A percentile compares a stretch with the other conserved stretches of the same genome.
These are phyloP conservation scores for Penicillium sp. DNA, from an alignment of 2,329 filamentous ascomycete species.

Conservation along the genomic window DNA sequence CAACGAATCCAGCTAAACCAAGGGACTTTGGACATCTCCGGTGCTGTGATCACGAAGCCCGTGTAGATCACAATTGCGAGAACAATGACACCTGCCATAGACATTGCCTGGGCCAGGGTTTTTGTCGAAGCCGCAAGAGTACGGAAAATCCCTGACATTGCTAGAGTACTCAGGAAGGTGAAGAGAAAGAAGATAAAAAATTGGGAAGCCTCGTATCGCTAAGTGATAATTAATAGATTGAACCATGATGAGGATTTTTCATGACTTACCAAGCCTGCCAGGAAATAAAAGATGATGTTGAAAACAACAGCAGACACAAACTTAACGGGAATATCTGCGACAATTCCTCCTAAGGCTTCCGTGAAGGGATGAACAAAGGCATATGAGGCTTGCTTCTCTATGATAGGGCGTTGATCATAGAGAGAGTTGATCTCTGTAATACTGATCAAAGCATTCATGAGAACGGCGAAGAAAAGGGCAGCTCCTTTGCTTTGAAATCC, in stretches of 20 bases:
- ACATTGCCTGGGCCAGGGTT: constrained; percentile 67
- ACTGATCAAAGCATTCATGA: constrained; percentile 65
- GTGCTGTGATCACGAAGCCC: constrained; percentile 65
- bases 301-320: constrained; percentile 73
- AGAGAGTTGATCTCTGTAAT: constrained; percentile 80
- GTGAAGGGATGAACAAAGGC: constrained; percentile 88
- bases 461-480: constrained; percentile 81
- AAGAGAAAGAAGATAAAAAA: constrained; percentile 71
- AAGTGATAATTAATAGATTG: constrained; percentile 14
- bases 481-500: constrained; percentile 81
- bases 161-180: constrained; percentile 61
- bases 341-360: constrained; percentile 82
- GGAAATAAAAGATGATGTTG: constrained; percentile 83
- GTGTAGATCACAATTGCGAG: constrained; percentile 68
- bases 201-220: constrained; percentile 42
- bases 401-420: constrained; percentile 87
- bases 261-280: constrained; percentile 69
- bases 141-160: constrained; percentile 63
- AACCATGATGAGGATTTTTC: not conserved
- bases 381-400: constrained; percentile 88
- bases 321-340: constrained; percentile 86
- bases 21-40: constrained; percentile 54
- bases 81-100: constrained; percentile 57
- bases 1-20: constrained; percentile 72
- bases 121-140: constrained; percentile 63